Evolutionary conservation across 257 asterid species (phyloP), one percentile per base, ranked within the genome.

Genomic region (Penstemon newberryi): DNA sequence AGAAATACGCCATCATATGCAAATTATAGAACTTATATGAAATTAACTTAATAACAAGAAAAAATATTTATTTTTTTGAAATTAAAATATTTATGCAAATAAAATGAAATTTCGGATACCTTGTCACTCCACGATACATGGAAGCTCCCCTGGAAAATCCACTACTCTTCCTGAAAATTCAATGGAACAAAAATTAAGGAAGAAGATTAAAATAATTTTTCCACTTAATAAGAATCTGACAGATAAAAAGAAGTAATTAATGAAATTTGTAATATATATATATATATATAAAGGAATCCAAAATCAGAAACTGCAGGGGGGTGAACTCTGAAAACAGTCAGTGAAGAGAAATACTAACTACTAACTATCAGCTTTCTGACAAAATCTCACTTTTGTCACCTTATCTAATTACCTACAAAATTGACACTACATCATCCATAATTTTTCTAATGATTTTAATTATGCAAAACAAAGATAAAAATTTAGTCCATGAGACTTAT

Each of bases 71-170:
- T 25, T 25, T 25, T 15, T 1, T 2, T 1, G 33, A 25, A 25
- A 25, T 25, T 25, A 25, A 25, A 25, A 25, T 25, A n/a, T n/a
- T n/a, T n/a, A 25, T 25, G 33, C 33, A 58, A 45, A 33, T 2
- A 9, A 3, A 3, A 18, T 37, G 40, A 13, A 44, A 46, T 18
- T 47, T 12, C 18, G 56, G 0, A 56, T 67, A 90, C 97, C 97
- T 90, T 59, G 97, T 90, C 33, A 90, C 97, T 1, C 97, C 97
- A 11, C 97, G 96, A 58, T 90, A 90, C 87, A 86, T 88, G 45
- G 97, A 90, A 8, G 97, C 97, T 25, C 97, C 97, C 82, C 97
- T 84, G 1, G 97, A 90, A 65, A 90, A 90, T 10, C 97, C 97
- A 70, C 95, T 90, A 33, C 97, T 90, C 77, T 88, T 90, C 84